Evolutionary conservation across 441 rosid species (phyloP), one percentile per base, ranked within the genome.

Genomic region (Erodium moschatum): DNA sequence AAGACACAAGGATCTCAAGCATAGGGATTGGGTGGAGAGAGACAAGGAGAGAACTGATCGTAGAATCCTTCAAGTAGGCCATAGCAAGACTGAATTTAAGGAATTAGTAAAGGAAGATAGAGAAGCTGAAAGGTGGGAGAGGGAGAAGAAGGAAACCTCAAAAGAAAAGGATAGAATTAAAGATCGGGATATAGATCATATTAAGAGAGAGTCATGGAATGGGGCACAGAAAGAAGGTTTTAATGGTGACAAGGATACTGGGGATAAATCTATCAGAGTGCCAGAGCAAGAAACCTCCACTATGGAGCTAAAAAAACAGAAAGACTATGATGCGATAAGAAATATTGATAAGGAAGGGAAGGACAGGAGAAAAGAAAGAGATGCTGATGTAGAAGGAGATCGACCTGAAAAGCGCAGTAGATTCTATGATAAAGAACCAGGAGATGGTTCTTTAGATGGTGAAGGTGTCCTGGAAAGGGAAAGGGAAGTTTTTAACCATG

Each of bases 31-130:
- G 94, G 96, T 86, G 8, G 99, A 94, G 69, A 80, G 90, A 75
- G 97, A 93, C 58, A 94, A 87, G 83, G 99, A 94, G 69, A 88
- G 90, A 84, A 83, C 69, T 70, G 98, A 91, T 46, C 87, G 92
- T 4, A 83, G 91, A 82, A 82, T 79, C 77, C 79, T 73, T 60
- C 89, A 79, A 72, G 78, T 78, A 56, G 88, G 84, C 72, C 85
- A 76, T 76, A 82, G 78, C 68, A 72, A 81, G 62, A 73, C 72
- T 56, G 98, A 94, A 67, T 74, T 77, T 15, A 91, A 87, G 74
- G 97, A 94, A 72, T 72, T 81, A 68, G 79, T 68, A 21, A 89
- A 84, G 78, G 97, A 93, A 74, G 97, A 93, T 67, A 84, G 84
- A 76, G 97, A 91, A 74, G 66, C 84, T 6, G 97, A 89, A 70